These are phyloP conservation scores for Mallotus japonicus DNA, from an alignment of 441 rosid species.

Conservation along the genomic window DNA sequence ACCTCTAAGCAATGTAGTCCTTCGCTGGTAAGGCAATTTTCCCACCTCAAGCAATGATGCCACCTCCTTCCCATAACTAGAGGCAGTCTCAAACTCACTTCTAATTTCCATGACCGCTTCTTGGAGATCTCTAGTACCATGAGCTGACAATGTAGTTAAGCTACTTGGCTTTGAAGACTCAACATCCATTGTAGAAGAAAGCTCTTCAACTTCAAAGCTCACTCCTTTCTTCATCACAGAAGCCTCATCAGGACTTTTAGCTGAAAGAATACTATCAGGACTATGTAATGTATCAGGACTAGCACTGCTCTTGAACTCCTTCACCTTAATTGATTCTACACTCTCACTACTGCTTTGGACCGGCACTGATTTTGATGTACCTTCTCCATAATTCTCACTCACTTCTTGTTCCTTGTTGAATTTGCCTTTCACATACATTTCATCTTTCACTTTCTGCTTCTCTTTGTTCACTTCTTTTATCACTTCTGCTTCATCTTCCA, in stretches of 20 bases:
- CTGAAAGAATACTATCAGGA: constrained; percentile 44
- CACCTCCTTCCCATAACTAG: constrained; percentile 78
- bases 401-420: constrained; percentile 11
- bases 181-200: constrained; percentile 40
- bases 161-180: constrained; percentile 70
- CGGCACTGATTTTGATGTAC: constrained; percentile 42
- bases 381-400: constrained; percentile 53
- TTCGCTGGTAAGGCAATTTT: constrained; percentile 76
- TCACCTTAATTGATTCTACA: constrained; percentile 35
- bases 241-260: constrained; percentile 52
- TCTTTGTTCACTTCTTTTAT: constrained; percentile 40
- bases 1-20: constrained; percentile 65
- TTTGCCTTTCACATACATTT: constrained; percentile 22
- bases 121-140: constrained; percentile 71
- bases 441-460: constrained; percentile 31
- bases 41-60: constrained; percentile 88
- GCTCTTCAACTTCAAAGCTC: constrained; percentile 77
- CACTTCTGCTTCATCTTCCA: constrained; percentile 82
- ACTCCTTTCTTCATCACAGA: constrained; percentile 59
- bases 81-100: constrained; percentile 81
- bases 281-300: constrained; percentile 34
- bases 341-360: constrained; percentile 35
- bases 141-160: constrained; percentile 57
- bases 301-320: constrained; percentile 38
- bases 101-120: constrained; percentile 86